Evolutionary conservation across 805 yeast genomes (phyloP), one percentile per base, ranked within the genome.

Genomic region (Blastobotrys terrestris): DNA sequence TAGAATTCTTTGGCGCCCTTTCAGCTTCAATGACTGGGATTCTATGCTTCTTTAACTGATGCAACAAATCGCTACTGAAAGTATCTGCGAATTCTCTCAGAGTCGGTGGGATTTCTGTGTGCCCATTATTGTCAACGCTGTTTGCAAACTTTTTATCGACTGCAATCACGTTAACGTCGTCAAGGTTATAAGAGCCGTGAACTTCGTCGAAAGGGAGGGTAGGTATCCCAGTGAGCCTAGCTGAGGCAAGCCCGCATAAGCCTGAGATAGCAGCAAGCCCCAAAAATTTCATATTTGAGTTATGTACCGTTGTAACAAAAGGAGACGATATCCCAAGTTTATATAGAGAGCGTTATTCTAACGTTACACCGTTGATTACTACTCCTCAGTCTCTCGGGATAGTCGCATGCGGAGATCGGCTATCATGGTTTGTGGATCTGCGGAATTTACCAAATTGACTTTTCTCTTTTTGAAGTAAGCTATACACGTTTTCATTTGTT

Each of bases 1-100:
- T 43, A 21, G 44, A n/a, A 20, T 49, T 22, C 15, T 21, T 35
- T 13, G 22, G 48, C 13, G 49, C 31, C 3, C 31, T 5, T 19
- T 11, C 21, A 11, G 49, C 16, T 3, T 31, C 22, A 41, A 13
- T 31, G 20, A 26, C 45, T 21, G 50, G 45, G 22, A n/a, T 39
- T 13, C 11, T 26, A 11, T 14, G 46, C 14, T 44, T 44, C 7
- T 16, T 16, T 7, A 31, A 14, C 26, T 15, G 31, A 21, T 44
- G 41, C 15, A 35, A 19, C 20, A 46, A 20, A 11, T 49, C 46
- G 2, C 40, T 7, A 26, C 35, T 52, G 53, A 55, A 56, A 54
- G 63, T 60, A 55, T 57, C 60, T 59, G 58, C 20, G 53, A 56
- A 63, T 57, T 58, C 64, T 47, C 22, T 16, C 39, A 48, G 42